Evolutionary conservation across 169 alveolate species (phyloP), one percentile per base, ranked within the genome.

Genomic region (Plasmodium sp.): DNA sequence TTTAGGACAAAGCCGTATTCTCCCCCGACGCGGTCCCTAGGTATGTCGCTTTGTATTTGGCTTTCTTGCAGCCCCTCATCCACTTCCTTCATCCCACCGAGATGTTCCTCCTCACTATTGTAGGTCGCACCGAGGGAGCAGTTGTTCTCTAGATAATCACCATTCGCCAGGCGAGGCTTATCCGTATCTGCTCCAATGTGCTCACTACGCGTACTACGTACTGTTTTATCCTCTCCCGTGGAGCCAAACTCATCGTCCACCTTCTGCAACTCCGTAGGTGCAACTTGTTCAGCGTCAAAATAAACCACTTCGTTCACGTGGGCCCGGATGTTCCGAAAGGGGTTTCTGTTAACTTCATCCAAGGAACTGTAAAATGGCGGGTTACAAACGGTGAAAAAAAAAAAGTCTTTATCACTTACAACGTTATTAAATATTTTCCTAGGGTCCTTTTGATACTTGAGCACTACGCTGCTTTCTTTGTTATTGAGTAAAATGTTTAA

Each of bases 1-100:
- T 95, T 91, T 67, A 94, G 93, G n/a, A 96, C 81, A 84, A 96
- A 96, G 9, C 95, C 96, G 56, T 86, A 84, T 56, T 96, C 97
- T 71, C 97, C 97, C n/a, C 92, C 96, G 7, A 9, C 3, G 51
- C 22, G 27, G 34, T 41, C 9, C 34, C 12, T 79, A 3, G 31
- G 22, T 56, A 56, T 58, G 31, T 43, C 33, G n/a, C 22, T 16
- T 58, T 34, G 34, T 33, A 10, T 62, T 5, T 31, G 6, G 3
- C 41, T 16, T 56, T 10, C 34, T 33, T 45, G 39, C 12, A 39
- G 12, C 1, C 43, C 22, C 18, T 43, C 41, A 27, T 31, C 54
- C 4, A 33, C 43, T 18, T 10, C 43, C n/a, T 22, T 62, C 18
- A 81, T 36, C 43, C 43, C 75, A 67, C 75, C 71, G 48, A 12